A percentile compares a stretch with the other conserved stretches of the same genome.
phyloP scores from a whole-genome alignment of 306 rosid species.

The Rubus idaeus region DNA sequence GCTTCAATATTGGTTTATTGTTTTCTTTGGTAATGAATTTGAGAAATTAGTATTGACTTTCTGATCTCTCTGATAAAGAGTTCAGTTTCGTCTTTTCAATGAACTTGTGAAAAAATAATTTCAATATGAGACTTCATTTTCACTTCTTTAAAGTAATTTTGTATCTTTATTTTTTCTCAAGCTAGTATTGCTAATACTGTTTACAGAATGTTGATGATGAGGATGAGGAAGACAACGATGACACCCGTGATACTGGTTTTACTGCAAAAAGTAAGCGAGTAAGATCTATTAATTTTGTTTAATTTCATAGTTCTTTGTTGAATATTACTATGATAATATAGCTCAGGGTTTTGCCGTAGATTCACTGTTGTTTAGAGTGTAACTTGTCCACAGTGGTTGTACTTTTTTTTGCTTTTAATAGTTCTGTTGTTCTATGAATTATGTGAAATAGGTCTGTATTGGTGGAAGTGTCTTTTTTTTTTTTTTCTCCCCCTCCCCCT shows the following conservation, averaged over 20 bases:
- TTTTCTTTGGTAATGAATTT: background rate
- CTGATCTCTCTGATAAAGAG: background rate
- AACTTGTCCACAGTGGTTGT: background rate
- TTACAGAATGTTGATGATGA: slow-evolving; percentile 31
- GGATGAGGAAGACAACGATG: slow-evolving; percentile 28
- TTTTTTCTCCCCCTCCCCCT: too few relatives aligned
- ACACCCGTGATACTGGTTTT: slow-evolving; percentile 28
- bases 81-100: background rate
- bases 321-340: background rate
- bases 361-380: background rate
- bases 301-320: slow-evolving; percentile 2
- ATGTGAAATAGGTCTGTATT: background rate
- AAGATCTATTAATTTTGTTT: background rate
- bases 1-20: background rate
- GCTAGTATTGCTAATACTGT: background rate
- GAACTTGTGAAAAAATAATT: background rate
- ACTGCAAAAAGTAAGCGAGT: slow-evolving; percentile 58
- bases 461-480: background rate
- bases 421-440: background rate
- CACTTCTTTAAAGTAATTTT: background rate
- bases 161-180: background rate
- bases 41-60: background rate
- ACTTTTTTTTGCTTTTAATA: background rate
- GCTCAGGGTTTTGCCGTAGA: background rate
- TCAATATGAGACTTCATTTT: background rate